These are phyloP conservation scores for Salix viminalis DNA, from an alignment of 345 rosid genomes.

Conservation along the genomic window DNA sequence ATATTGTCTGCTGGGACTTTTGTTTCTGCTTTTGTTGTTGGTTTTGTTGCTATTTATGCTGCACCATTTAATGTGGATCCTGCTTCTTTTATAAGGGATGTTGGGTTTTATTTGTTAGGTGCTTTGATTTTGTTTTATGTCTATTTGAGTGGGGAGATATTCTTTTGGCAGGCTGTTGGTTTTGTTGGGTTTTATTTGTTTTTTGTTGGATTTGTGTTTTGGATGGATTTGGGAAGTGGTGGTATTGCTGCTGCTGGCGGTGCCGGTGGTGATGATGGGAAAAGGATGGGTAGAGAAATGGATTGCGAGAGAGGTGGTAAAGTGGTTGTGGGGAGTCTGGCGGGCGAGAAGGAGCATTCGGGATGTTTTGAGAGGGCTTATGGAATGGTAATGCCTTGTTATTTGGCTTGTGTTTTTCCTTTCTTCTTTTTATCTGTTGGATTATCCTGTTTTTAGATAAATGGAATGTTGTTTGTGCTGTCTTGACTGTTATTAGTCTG, in stretches of 20 bases:
- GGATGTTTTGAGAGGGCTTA: constrained; percentile 29
- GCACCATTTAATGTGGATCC: constrained; percentile 79
- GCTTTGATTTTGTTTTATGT: constrained; percentile 76
- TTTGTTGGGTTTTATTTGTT: constrained; percentile 78
- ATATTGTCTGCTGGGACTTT: constrained; percentile 87
- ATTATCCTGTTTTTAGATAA: not conserved
- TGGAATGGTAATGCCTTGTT: constrained; percentile 36
- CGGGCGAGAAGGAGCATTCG: constrained; percentile 29
- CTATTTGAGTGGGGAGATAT: constrained; percentile 93
- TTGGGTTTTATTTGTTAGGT: constrained; percentile 65
- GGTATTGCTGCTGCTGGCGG: constrained; percentile 22
- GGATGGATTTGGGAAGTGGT: constrained; percentile 75
- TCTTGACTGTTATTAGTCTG: not conserved
- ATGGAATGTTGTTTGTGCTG: not conserved
- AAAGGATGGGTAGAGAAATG: constrained; percentile 14
- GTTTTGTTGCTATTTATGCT: constrained; percentile 83
- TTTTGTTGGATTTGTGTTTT: constrained; percentile 85
- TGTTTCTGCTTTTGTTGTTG: constrained; percentile 91
- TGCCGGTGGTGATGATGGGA: constrained; percentile 5
- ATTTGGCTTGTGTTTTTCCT: not conserved
- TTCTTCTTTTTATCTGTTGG: not conserved
- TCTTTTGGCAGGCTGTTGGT: constrained; percentile 85
- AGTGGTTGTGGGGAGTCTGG: constrained; percentile 22
- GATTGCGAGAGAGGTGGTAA: constrained; percentile 28
- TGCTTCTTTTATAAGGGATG: constrained; percentile 72